Base-by-base conservation (phyloP, 371 early-diverging fungal species). In the Mortierella sp. region DNA sequence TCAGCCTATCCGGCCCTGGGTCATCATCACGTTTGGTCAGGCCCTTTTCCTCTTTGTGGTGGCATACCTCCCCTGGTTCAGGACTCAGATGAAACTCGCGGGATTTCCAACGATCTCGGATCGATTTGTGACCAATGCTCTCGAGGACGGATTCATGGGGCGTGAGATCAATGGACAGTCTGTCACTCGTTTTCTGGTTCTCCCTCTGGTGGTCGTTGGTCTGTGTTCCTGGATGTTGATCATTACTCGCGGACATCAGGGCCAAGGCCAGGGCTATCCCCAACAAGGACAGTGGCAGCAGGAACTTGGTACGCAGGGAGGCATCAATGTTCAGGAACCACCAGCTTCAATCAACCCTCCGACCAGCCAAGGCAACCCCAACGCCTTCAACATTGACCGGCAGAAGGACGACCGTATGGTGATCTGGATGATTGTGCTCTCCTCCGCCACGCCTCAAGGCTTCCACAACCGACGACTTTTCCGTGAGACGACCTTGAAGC, bases 361-460 rank as follows among this genome's bases (percentile, higher is more conserved):
- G 24, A 21, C 19, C 2, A 40, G 21, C 43, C 40, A 37, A 37
- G 67, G 67, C 37, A 40, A 2, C 37, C 24, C 24, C n/a, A 67
- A 67, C 43, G 21, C n/a, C 40, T 40, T 40, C 67, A 19, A 34
- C 64, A 67, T 59, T 43, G 75, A 75, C 19, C 54, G 75, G 57
- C 55, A 69, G 19, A 26, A 70, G 43, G 86, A 86, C 31, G 61
- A 40, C 21, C 82, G 86, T 14, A 81, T 79, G 77, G 77, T 77
- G 46, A 86, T 86, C 59, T 82, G 77, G 86, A 89, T 92, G 48
- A 87, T 92, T 82, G 89, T 92, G 0, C 85, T 92, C 19, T 91
- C 92, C 0, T 92, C 93, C 0, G 90, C 91, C 87, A 92, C 93
- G 28, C 88, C 89, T 28, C 90, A 91, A 76, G 90, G 91, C 28